Conservation (phyloP, 2,329 filamentous ascomycete species). For the Botrytis aclada region DNA sequence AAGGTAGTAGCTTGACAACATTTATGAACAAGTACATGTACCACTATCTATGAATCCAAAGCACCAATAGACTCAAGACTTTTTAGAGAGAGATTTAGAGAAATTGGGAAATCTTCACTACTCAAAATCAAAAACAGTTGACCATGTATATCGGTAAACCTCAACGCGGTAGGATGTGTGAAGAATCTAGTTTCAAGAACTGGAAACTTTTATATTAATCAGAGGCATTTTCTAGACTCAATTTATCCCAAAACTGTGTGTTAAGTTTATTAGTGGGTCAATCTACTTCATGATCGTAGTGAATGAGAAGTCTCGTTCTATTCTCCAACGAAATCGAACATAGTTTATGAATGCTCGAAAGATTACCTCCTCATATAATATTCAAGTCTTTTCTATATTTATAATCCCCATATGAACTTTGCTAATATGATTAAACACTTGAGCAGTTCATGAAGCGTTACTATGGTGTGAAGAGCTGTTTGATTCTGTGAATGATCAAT, state of each 20-base stretch:
- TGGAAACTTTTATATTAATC: not conserved
- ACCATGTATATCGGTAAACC: too few species aligned
- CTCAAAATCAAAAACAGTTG: not conserved
- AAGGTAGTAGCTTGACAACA: not conserved
- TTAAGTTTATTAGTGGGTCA: not conserved
- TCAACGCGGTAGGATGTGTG: not conserved
- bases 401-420: fast-evolving
- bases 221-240: not conserved
- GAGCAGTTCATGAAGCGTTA: too few species aligned
- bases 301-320: not conserved
- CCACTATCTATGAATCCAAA: not conserved
- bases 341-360: too few species aligned
- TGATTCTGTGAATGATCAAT: not conserved
- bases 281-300: not conserved
- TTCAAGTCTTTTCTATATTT: not conserved
- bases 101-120: fast-evolving
- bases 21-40: fast-evolving
- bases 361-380: not conserved
- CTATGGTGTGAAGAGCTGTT: not conserved
- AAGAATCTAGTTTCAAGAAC: not conserved
- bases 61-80: fast-evolving
- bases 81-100: not conserved
- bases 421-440: not conserved
- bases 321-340: not conserved
- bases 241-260: fast-evolving